These are phyloP conservation scores for Nicotiana rustica DNA, from an alignment of 305 asterid species.

Conservation along the genomic window DNA sequence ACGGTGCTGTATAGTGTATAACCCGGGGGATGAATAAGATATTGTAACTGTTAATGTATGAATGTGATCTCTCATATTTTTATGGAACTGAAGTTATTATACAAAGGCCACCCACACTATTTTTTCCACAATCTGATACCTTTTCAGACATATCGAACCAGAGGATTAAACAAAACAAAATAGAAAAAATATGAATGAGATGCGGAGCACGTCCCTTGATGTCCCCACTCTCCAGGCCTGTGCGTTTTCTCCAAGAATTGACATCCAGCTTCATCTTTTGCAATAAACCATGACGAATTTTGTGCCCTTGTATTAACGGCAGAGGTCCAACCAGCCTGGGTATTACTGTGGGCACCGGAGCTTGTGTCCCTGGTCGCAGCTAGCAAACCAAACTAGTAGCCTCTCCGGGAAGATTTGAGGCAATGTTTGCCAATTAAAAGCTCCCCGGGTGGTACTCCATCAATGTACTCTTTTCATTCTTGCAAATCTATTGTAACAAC, in stretches of 20 bases:
- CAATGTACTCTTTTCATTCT: conserved; percentile 19
- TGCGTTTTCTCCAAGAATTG: neutral
- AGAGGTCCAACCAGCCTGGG: neutral
- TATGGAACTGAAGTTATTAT: conserved; percentile 16
- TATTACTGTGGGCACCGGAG: neutral
- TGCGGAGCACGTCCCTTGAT: neutral
- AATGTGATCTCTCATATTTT: neutral
- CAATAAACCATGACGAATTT: neutral
- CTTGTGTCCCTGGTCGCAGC: neutral
- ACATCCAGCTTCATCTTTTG: neutral
- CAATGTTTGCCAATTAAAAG: neutral
- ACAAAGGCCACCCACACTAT: neutral
- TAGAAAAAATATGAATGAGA: neutral
- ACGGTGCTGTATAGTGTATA: neutral
- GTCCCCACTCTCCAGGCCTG: neutral
- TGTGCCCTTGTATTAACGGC: neutral
- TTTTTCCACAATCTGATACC: neutral
- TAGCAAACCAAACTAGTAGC: neutral
- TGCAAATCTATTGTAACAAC: neutral
- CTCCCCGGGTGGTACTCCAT: neutral
- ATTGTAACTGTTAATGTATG: neutral
- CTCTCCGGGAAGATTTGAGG: neutral
- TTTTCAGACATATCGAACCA: neutral
- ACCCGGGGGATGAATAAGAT: neutral
- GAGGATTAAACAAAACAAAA: neutral